These are phyloP conservation scores for Ensete ventricosum DNA, from an alignment of 176 grass and related monocot species.

Conservation along the genomic window DNA sequence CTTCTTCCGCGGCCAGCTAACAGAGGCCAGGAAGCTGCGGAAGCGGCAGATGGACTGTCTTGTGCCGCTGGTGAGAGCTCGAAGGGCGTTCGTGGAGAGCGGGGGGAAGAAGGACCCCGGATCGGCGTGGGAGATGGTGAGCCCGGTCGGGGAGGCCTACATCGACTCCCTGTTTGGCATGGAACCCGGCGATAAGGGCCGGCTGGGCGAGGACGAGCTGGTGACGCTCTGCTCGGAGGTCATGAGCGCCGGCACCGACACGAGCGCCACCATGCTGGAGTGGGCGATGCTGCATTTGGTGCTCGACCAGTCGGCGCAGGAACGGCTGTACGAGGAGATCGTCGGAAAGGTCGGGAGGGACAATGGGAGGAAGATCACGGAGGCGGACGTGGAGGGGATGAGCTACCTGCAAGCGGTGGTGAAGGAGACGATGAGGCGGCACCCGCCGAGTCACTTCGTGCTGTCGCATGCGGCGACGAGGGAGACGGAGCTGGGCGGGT, in stretches of 20 bases:
- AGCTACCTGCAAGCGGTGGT: conserved; percentile 42
- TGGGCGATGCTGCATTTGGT: conserved; percentile 91
- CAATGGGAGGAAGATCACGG: background rate
- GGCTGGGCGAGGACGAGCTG: conserved; percentile 73
- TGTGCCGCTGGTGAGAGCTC: conserved; percentile 49
- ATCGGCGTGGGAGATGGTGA: conserved; percentile 57
- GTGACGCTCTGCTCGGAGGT: conserved; percentile 98
- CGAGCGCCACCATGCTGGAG: conserved; percentile 76
- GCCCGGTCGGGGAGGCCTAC: conserved; percentile 75
- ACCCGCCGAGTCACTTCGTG: conserved; percentile 88
- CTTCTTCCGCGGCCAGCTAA: conserved; percentile 62
- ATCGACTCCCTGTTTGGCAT: conserved; percentile 84
- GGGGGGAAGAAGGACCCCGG: conserved; percentile 17
- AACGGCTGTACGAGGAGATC: background rate
- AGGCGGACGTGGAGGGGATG: background rate
- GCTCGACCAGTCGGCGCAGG: conserved; percentile 55
- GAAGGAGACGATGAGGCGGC: conserved; percentile 86
- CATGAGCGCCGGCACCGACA: conserved; percentile 94
- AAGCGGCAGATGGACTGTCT: conserved; percentile 67
- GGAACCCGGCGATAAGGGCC: conserved; percentile 50
- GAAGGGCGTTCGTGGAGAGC: conserved; percentile 45
- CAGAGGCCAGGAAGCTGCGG: conserved; percentile 38
- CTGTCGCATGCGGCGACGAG: conserved; percentile 62
- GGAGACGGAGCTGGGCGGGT: conserved; percentile 71
- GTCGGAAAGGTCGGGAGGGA: background rate